phyloP scores from a whole-genome alignment of 2,329 filamentous ascomycete species.

The Fusarium lyarnte region DNA sequence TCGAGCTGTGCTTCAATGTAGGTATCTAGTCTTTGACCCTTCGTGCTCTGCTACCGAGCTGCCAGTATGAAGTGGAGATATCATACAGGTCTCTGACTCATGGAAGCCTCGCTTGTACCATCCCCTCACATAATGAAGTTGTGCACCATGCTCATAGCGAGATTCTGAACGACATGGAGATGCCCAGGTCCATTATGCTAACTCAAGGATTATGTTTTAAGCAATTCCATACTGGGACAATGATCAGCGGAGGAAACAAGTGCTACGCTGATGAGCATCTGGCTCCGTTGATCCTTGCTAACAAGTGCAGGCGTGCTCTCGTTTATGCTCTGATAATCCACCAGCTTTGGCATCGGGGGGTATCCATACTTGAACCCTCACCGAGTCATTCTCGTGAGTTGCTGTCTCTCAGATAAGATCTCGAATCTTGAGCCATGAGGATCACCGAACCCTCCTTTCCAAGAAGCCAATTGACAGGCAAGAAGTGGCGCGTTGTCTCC shows the following conservation, averaged over 20 bases:
- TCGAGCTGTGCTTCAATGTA: neutral
- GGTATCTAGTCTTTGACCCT: neutral
- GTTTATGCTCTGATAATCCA: neutral
- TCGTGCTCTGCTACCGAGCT: neutral
- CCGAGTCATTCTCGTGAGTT: neutral
- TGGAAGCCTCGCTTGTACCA: neutral
- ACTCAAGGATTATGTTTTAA: constrained; percentile 11
- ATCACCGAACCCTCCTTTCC: constrained; percentile 30
- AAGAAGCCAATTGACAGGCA: constrained; percentile 29
- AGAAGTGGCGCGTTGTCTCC: constrained; percentile 34
- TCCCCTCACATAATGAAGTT: neutral
- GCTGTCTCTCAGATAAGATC: constrained; percentile 17
- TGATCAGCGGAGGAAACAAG: constrained; percentile 25
- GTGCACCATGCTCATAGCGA: neutral
- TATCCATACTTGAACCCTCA: neutral
- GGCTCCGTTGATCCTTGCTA: constrained; percentile 13
- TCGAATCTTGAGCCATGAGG: constrained; percentile 21
- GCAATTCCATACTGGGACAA: neutral
- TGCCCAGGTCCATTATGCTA: constrained; percentile 4
- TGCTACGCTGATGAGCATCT: constrained; percentile 13
- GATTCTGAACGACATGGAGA: neutral
- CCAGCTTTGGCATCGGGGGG: neutral
- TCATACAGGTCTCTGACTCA: neutral
- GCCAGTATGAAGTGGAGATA: neutral
- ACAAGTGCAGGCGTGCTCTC: neutral